Evolutionary conservation across 306 rosid genomes (phyloP).

Genomic region (Coriaria nepalensis): DNA sequence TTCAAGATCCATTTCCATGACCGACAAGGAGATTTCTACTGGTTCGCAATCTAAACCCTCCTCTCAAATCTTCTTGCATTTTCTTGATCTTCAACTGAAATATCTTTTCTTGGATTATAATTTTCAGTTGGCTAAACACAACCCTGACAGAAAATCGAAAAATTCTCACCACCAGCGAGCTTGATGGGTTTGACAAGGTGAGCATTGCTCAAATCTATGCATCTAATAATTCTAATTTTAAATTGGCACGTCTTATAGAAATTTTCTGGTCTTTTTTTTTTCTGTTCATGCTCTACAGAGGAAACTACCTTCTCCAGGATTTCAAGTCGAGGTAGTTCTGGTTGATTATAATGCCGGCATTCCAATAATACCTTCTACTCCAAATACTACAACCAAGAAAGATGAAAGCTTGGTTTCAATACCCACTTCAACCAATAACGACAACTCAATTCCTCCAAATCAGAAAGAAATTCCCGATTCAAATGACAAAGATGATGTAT

Average conservation of each 20-base stretch:
- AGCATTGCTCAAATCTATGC: not conserved
- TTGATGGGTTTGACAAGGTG: conserved; percentile 96
- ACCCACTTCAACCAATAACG: conserved; percentile 28
- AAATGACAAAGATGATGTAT: conserved; percentile 68
- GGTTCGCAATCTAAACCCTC: conserved; percentile 31
- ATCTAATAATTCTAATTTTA: not conserved
- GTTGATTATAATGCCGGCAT: conserved; percentile 41
- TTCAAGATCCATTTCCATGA: conserved; percentile 90
- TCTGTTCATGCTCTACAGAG: conserved; percentile 40
- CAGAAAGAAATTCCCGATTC: conserved; percentile 23
- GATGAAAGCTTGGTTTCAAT: conserved; percentile 59
- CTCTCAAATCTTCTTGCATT: conserved; percentile 5
- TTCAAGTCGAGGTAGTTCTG: conserved; percentile 80
- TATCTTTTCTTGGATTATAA: conserved; percentile 6
- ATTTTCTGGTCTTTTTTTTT: not conserved
- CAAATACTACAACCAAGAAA: conserved; percentile 29
- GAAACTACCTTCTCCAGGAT: conserved; percentile 93
- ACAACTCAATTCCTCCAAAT: conserved; percentile 18
- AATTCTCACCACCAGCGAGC: conserved; percentile 54
- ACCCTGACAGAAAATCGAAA: conserved; percentile 87
- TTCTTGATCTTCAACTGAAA: conserved; percentile 10
- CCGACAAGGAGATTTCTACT: conserved; percentile 96
- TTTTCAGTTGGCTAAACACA: conserved; percentile 88
- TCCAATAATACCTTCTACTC: conserved; percentile 24
- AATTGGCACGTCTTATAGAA: too few relatives aligned